Percentiles rank a stretch among this genome's conserved stretches.
Evolutionary conservation across 306 rosid species (phyloP).

Genomic region (Prinsepia uniflora): DNA sequence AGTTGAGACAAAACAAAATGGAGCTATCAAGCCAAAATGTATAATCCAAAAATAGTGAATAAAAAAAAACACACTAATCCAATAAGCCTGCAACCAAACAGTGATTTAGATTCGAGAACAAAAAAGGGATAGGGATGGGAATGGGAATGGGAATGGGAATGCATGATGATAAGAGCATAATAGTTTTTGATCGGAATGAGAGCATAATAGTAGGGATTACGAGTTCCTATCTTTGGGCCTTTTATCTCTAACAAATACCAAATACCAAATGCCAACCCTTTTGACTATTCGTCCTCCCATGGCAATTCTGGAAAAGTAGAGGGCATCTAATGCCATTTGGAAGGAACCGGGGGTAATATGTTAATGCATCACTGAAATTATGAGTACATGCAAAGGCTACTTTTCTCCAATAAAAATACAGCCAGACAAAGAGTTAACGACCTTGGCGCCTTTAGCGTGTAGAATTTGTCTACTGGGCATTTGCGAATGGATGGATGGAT

Average conservation of each 20-base stretch:
- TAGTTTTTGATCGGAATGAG: too few relatives aligned
- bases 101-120: conserved; percentile 25
- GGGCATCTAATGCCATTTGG: conserved; percentile 50
- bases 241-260: conserved; percentile 29
- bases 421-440: conserved; percentile 47
- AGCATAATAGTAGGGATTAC: conserved; percentile 36
- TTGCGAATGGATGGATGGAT: conserved; percentile 36
- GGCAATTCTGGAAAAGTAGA: conserved; percentile 39
- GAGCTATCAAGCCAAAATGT: neutral
- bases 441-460: conserved; percentile 51
- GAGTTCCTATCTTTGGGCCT: conserved; percentile 37
- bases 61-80: neutral
- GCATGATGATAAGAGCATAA: conserved; percentile 11
- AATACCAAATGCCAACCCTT: conserved; percentile 31
- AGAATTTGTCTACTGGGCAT: conserved; percentile 51
- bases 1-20: neutral
- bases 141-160: neutral
- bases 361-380: conserved; percentile 20
- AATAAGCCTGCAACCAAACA: conserved; percentile 18
- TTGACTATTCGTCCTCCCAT: conserved; percentile 38
- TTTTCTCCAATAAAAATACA: conserved; percentile 36
- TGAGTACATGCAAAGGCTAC: conserved; percentile 46
- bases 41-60: neutral
- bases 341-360: neutral
- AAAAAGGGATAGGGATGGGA: neutral